Evolutionary conservation across 1,284 basidiomycete genomes (phyloP), one percentile per base, ranked within the genome.

Genomic region (Sanguinoderma infundibulare): DNA sequence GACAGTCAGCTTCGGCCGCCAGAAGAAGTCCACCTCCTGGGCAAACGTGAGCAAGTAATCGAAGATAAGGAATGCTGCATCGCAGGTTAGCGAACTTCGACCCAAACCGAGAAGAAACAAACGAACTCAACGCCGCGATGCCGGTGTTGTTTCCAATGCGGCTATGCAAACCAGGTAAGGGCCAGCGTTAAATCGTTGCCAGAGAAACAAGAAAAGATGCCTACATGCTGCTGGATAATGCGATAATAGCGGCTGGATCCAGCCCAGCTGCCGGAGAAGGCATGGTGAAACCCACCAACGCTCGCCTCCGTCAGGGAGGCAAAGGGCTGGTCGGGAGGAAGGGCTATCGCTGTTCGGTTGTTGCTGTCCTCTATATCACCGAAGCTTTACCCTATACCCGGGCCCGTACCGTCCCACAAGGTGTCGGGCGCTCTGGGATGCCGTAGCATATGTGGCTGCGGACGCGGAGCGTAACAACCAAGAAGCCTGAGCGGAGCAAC

Each of bases 1-100:
- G 24, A 35, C 55, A 2, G 22, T 56, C 24, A 56, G 17, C 35
- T 34, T 47, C 2, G 42, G 34, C 26, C 17, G 20, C 55, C 55
- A 56, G 26, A 56, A 56, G 2, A 56, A 22, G 10, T 49, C 36
- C 34, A 56, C 55, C 55, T 56, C 55, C 15, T 36, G 32, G 15
- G n/a, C 46, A 46, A 56, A 49, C 15, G 55, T 56, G 24, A 56
- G 3, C 34, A 39, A 10, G 20, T 56, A 47, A 10, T 56, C 55
- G 26, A 46, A 56, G 10, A 56, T 10, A 4, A 56, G 42, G 14
- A 56, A 22, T 12, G 35, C 55, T 56, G 40, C 15, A 17, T 3
- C 6, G 8, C 1, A 38, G 26, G 24, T 30, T 9, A 53, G 35
- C 22, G 1, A n/a, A n/a, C n/a, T 24, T 36, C 28, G 4, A 22